Evolutionary conservation across 1,139 yeast genomes (phyloP).

Genomic region (Candida sp.): DNA sequence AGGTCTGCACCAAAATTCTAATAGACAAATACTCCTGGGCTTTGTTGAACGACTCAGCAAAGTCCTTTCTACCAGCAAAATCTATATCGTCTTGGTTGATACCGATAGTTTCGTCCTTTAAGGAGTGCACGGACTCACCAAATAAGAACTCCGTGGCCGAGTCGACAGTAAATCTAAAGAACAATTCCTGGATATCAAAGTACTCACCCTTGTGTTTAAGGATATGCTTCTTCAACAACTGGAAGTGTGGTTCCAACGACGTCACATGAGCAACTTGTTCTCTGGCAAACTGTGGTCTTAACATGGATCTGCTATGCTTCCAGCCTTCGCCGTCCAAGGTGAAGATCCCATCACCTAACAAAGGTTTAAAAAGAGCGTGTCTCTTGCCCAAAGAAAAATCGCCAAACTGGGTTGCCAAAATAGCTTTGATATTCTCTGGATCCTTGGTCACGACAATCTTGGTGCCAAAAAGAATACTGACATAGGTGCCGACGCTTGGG

Average conservation of each 20-base stretch:
- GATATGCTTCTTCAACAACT: constrained; percentile 37
- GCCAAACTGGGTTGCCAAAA: constrained; percentile 45
- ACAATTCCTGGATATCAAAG: constrained; percentile 40
- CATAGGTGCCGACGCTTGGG: constrained; percentile 1
- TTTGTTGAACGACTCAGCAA: constrained; percentile 32
- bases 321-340: constrained; percentile 58
- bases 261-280: constrained; percentile 55
- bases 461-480: constrained; percentile 20
- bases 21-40: constrained; percentile 34
- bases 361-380: constrained; percentile 38
- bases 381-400: constrained; percentile 55
- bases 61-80: constrained; percentile 23
- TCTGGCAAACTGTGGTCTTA: constrained; percentile 58
- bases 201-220: constrained; percentile 22
- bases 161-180: constrained; percentile 42
- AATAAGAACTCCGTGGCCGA: constrained; percentile 47
- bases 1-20: constrained; percentile 31
- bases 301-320: constrained; percentile 58
- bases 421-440: constrained; percentile 37
- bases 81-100: constrained; percentile 17
- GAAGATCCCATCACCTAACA: constrained; percentile 59
- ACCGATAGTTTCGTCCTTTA: constrained; percentile 34
- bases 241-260: constrained; percentile 46
- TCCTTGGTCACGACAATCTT: constrained; percentile 21
- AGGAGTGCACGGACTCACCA: constrained; percentile 37